Conservation (phyloP, 139 green algal species). For the Asterochloris sp. region DNA sequence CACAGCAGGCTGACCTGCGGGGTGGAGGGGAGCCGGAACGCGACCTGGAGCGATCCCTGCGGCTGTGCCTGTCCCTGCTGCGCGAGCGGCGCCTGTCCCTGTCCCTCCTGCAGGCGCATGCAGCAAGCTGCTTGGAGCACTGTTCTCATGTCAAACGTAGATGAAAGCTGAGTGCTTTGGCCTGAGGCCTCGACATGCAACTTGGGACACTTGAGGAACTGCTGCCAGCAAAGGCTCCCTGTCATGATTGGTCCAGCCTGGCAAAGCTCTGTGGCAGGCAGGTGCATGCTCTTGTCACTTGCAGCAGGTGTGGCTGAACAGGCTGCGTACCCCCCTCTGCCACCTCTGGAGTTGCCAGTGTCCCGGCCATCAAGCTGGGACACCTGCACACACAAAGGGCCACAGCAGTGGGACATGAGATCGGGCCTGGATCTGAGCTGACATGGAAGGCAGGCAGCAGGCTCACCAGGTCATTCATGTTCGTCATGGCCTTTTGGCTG, state of each 20-base stretch:
- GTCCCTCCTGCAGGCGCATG: not conserved
- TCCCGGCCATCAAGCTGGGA: constrained; percentile 11
- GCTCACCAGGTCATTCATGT: constrained; percentile 17
- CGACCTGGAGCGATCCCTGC: constrained; percentile 5
- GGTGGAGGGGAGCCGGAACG: constrained; percentile 7
- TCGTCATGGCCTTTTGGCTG: not conserved
- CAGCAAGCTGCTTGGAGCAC: not conserved
- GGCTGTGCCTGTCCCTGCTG: constrained; percentile 13
- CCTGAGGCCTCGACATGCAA: no score
- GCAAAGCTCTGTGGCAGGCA: no score
- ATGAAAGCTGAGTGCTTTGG: no score
- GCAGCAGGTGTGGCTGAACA: no score
- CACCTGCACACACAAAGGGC: constrained; percentile 2
- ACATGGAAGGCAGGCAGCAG: not conserved
- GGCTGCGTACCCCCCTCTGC: not conserved
- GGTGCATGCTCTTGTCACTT: no score
- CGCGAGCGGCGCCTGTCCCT: not conserved
- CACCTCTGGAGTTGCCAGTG: not conserved
- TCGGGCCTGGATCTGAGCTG: not conserved
- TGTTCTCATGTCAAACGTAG: not conserved
- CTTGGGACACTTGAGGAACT: no score
- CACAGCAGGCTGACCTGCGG: not conserved
- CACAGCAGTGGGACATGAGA: no score
- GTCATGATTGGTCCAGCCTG: no score
- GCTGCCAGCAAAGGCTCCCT: no score